These are phyloP conservation scores for Colletotrichum phormii DNA, from an alignment of 2,329 filamentous ascomycete species.

Conservation along the genomic window DNA sequence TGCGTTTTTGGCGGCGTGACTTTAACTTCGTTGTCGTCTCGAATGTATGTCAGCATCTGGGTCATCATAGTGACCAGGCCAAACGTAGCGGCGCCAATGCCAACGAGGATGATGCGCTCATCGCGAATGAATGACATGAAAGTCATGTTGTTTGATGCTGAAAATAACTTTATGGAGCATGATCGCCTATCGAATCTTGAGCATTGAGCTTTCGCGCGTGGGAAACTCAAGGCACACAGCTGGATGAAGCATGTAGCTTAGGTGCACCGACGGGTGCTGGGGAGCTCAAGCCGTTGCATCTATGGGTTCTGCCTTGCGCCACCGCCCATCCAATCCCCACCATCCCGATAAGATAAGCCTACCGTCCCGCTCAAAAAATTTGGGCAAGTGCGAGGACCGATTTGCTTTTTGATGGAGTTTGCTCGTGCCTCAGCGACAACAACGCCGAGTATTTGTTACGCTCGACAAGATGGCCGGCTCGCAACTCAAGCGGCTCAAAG, in stretches of 20 bases:
- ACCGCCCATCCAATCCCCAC: constrained; percentile 39
- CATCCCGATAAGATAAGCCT: constrained; percentile 43
- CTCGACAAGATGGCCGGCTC: constrained; percentile 83
- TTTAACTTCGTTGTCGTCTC: constrained; percentile 75
- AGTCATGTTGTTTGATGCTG: constrained; percentile 31
- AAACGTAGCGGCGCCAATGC: constrained; percentile 68
- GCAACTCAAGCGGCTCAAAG: constrained; percentile 95
- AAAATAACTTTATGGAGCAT: neutral
- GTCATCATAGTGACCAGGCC: constrained; percentile 68
- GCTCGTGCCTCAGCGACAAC: constrained; percentile 9
- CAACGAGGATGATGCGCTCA: constrained; percentile 65
- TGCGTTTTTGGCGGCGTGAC: constrained; percentile 73
- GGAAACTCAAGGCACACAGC: neutral
- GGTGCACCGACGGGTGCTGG: neutral
- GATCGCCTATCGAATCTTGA: neutral
- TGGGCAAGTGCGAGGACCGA: constrained; percentile 15
- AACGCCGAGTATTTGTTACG: constrained; percentile 6
- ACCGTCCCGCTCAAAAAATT: constrained; percentile 41
- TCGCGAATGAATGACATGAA: constrained; percentile 54
- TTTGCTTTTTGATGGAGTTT: neutral
- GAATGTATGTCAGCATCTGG: constrained; percentile 68
- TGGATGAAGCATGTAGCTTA: neutral
- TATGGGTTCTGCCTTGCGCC: constrained; percentile 37
- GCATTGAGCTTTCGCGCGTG: neutral
- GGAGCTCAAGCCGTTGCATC: neutral